Conservation (phyloP, 2,329 filamentous ascomycete genomes). For the Thelonectria discophora region DNA sequence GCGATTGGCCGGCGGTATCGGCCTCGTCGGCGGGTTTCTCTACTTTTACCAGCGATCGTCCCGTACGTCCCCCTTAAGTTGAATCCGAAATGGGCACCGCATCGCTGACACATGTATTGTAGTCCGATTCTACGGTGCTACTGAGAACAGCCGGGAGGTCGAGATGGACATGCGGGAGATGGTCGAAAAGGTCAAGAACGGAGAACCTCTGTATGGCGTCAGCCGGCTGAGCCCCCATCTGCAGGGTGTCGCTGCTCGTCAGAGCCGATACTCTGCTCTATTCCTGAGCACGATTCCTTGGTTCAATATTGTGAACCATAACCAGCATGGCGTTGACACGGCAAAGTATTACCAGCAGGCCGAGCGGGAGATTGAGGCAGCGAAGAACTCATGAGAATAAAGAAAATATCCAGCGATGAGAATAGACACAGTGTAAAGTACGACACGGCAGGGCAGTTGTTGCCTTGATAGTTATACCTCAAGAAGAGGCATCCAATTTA, state of each 20-base stretch:
- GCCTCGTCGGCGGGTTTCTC: slow-evolving; percentile 80
- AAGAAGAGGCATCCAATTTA: too few species aligned
- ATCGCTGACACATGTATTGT: not conserved
- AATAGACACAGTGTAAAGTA: too few species aligned
- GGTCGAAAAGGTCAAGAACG: slow-evolving; percentile 94
- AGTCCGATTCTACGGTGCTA: slow-evolving; percentile 97
- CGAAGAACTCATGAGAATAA: slow-evolving; percentile 26
- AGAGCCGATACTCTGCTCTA: slow-evolving; percentile 89
- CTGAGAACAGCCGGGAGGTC: slow-evolving; percentile 89
- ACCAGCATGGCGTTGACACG: slow-evolving; percentile 94
- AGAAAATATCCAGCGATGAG: too few species aligned
- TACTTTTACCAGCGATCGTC: slow-evolving; percentile 85
- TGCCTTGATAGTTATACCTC: too few species aligned
- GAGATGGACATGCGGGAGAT: slow-evolving; percentile 99
- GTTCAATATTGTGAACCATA: slow-evolving; percentile 99
- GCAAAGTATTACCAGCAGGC: slow-evolving; percentile 98
- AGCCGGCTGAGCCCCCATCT: slow-evolving; percentile 83
- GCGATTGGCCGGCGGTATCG: slow-evolving; percentile 79
- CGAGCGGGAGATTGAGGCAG: slow-evolving; percentile 86
- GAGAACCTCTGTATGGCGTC: slow-evolving; percentile 87
- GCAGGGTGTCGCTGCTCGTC: slow-evolving; percentile 90
- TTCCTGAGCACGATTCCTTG: slow-evolving; percentile 88
- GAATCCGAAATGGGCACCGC: not conserved
- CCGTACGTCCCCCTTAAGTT: slow-evolving; percentile 66
- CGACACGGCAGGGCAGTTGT: too few species aligned